Evolutionary conservation across 352 stramenopile species (phyloP).

Genomic region (Blastocystis sp.): DNA sequence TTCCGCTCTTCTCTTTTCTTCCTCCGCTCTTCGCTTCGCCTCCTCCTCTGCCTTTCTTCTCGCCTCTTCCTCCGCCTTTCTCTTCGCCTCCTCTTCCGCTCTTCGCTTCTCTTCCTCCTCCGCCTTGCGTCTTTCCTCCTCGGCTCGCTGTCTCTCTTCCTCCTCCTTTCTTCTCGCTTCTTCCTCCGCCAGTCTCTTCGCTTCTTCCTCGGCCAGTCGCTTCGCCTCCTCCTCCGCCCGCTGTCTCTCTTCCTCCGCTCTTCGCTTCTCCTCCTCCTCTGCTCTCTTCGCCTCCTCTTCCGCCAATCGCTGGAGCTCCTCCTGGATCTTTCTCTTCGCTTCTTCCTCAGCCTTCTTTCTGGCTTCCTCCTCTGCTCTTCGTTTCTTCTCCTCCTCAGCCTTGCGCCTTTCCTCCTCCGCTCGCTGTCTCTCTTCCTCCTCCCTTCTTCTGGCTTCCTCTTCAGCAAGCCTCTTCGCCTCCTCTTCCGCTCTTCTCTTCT

Average conservation of each 20-base stretch:
- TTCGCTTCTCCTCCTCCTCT: not conserved
- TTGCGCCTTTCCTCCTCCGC: not conserved
- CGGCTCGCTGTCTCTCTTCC: not conserved
- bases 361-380: slow-evolving; percentile 36
- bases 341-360: slow-evolving; percentile 19
- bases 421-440: not conserved
- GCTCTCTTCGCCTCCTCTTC: not conserved
- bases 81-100: slow-evolving; percentile 36
- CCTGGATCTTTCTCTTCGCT: not conserved
- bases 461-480: not conserved
- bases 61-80: not conserved
- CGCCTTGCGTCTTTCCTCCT: slow-evolving; percentile 17
- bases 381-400: not conserved
- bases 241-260: not conserved
- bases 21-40: not conserved
- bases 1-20: slow-evolving; percentile 1
- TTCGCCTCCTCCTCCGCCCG: not conserved
- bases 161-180: slow-evolving; percentile 12
- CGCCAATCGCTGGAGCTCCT: not conserved
- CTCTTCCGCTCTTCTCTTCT: not conserved
- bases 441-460: not conserved
- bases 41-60: not conserved
- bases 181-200: not conserved
- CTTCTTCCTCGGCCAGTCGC: not conserved
- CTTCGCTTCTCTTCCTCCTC: slow-evolving; percentile 17